Evolutionary conservation across 305 asterid genomes (phyloP).

Genomic region (Fraxinus angustifolia): DNA sequence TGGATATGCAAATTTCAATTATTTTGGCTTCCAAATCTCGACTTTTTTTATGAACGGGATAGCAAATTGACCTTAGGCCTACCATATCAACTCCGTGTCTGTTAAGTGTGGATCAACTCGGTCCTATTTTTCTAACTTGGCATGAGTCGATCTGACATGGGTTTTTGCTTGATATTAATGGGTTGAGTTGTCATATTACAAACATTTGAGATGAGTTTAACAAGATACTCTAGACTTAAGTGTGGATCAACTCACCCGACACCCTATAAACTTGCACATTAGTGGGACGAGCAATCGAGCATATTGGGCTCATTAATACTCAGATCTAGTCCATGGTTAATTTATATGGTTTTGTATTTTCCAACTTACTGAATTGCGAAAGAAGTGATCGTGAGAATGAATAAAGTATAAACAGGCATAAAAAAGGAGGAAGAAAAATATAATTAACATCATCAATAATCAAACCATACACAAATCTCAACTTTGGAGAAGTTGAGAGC

Average conservation of each 20-base stretch:
- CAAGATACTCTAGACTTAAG: too few relatives aligned
- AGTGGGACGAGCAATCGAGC: too few relatives aligned
- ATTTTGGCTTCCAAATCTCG: not conserved
- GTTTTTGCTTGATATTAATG: too few relatives aligned
- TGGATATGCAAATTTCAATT: not conserved
- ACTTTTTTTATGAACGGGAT: not conserved
- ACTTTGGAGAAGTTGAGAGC: not conserved
- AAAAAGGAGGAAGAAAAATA: not conserved
- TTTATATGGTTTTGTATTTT: not conserved
- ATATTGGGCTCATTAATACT: too few relatives aligned
- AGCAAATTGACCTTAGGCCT: not conserved
- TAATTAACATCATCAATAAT: not conserved
- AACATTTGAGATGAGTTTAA: not conserved
- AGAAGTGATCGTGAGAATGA: not conserved
- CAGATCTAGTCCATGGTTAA: not conserved
- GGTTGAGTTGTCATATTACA: not conserved
- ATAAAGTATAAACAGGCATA: not conserved
- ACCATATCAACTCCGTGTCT: not conserved
- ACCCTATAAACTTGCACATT: too few relatives aligned
- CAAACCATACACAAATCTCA: not conserved
- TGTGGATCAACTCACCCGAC: too few relatives aligned
- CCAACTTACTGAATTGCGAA: not conserved
- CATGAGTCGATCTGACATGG: not conserved
- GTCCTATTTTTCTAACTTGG: not conserved
- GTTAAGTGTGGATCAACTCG: too few relatives aligned